These are phyloP conservation scores for Coemansia brasiliensis DNA, from an alignment of 192 early-diverging fungal genomes.

Conservation along the genomic window DNA sequence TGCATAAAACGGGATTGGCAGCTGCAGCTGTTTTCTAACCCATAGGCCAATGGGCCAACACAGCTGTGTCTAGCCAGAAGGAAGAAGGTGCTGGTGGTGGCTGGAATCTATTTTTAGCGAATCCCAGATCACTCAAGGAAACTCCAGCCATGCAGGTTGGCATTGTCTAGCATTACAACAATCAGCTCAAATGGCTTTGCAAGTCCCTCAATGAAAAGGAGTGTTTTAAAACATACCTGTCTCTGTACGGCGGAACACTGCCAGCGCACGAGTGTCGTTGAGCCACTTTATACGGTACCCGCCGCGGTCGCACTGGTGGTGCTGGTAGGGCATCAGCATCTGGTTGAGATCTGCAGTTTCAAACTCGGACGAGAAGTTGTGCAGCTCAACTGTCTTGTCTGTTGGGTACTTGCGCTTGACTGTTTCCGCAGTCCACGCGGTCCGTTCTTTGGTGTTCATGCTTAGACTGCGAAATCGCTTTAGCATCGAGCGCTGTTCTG, in stretches of 20 bases:
- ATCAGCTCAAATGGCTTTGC: too few relatives aligned
- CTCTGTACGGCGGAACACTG: conserved; percentile 53
- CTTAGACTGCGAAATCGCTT: conserved; percentile 53
- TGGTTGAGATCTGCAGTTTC: conserved; percentile 56
- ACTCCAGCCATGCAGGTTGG: not conserved
- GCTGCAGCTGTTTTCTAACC: conserved; percentile 2
- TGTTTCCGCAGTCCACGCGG: conserved; percentile 52
- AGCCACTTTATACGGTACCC: conserved; percentile 60
- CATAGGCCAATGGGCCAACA: conserved; percentile 11
- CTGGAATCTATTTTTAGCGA: not conserved
- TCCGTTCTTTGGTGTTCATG: conserved; percentile 50
- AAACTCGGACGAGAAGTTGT: conserved; percentile 52
- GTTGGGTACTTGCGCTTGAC: conserved; percentile 56
- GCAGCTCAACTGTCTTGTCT: conserved; percentile 55
- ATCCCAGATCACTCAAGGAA: not conserved
- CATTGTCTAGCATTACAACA: too few relatives aligned
- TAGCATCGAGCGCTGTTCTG: conserved; percentile 34
- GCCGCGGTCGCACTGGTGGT: conserved; percentile 51
- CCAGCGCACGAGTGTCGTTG: conserved; percentile 52
- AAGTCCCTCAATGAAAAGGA: not conserved
- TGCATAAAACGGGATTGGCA: conserved; percentile 12
- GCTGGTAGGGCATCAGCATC: conserved; percentile 59
- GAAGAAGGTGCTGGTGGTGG: not conserved
- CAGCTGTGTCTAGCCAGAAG: not conserved
- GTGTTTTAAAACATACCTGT: conserved; percentile 29